Evolutionary conservation across 345 rosid genomes (phyloP).

Genomic region (Citrus maxima): DNA sequence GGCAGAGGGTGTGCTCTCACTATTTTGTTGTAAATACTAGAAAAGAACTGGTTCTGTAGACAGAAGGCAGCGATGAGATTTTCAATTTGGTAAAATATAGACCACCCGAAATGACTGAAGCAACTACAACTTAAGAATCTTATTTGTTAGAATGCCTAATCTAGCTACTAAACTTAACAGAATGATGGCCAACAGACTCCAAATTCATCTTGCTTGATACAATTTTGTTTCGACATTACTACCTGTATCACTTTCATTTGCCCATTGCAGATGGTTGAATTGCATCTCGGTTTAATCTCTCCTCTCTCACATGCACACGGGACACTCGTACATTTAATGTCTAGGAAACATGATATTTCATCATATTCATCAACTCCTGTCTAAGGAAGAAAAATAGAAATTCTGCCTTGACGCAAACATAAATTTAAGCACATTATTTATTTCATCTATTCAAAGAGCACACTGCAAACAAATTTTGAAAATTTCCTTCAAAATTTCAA

Average conservation of each 20-base stretch:
- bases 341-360: background rate
- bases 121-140: background rate
- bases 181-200: background rate
- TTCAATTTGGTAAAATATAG: background rate
- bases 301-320: background rate
- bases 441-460: background rate
- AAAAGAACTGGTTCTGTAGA: background rate
- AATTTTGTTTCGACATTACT: background rate
- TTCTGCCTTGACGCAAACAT: background rate
- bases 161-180: background rate
- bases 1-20: no score
- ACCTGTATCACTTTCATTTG: background rate
- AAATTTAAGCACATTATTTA: background rate
- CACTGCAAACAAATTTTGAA: background rate
- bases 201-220: background rate
- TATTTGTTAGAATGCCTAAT: background rate
- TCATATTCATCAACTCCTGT: background rate
- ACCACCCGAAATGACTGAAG: background rate
- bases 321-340: background rate
- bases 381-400: background rate
- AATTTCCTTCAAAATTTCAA: background rate
- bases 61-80: background rate
- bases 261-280: background rate
- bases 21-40: background rate
- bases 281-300: background rate